Evolutionary conservation across 177 flowering plant species (phyloP).

Genomic region (Vitis hybrid): DNA sequence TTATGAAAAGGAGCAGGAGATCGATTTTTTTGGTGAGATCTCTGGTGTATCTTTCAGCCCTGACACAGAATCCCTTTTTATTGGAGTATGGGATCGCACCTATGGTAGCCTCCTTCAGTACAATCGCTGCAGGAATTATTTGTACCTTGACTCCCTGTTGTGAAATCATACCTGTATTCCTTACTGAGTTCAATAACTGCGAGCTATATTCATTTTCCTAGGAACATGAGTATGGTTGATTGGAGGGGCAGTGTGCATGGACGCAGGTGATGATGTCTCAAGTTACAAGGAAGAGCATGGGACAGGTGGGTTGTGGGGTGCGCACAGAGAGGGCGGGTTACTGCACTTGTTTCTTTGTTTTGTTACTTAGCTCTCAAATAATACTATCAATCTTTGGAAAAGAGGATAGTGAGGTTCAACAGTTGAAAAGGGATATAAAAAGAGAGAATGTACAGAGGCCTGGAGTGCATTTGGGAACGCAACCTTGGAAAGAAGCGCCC

Average conservation of each 20-base stretch:
- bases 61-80: slow-evolving; percentile 34
- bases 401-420: too few relatives aligned
- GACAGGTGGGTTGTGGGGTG: neutral
- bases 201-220: neutral
- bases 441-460: too few relatives aligned
- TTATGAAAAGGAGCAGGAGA: slow-evolving; percentile 26
- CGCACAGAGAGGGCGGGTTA: too few relatives aligned
- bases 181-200: neutral
- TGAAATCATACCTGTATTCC: slow-evolving; percentile 5
- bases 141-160: slow-evolving; percentile 20
- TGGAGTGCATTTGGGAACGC: too few relatives aligned
- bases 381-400: too few relatives aligned
- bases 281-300: neutral
- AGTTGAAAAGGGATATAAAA: too few relatives aligned
- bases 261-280: neutral
- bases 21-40: slow-evolving; percentile 56
- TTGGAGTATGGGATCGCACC: slow-evolving; percentile 37
- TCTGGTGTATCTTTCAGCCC: slow-evolving; percentile 42
- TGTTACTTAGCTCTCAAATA: neutral
- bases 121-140: slow-evolving; percentile 20
- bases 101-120: slow-evolving; percentile 34
- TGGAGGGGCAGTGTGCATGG: slow-evolving; percentile 1
- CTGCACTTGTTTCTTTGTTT: too few relatives aligned
- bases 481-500: too few relatives aligned
- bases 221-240: neutral